Evolutionary conservation across 805 yeast species (phyloP), one percentile per base, ranked within the genome.

Genomic region (Saccharomycopsis olivae): DNA sequence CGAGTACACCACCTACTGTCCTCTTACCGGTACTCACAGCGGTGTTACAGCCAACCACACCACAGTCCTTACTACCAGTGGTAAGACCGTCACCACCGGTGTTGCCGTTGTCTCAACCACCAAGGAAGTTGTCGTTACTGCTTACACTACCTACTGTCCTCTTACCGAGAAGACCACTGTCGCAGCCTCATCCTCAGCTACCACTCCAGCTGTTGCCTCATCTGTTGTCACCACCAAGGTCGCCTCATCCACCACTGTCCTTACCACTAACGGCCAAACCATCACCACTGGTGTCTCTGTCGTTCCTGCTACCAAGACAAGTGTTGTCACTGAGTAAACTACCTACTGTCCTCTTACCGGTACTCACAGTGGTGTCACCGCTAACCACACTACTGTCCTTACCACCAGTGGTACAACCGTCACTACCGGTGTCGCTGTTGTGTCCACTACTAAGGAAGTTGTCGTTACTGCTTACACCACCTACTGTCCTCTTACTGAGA

Each of bases 61-160:
- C n/a, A n/a, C n/a, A n/a, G n/a, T n/a, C n/a, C n/a, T n/a, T n/a
- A n/a, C n/a, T n/a, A n/a, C n/a, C n/a, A n/a, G n/a, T n/a, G n/a
- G n/a, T 6, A 8, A 6, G 6, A 6, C 6, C 10, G 25, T 23
- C 25, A 29, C 34, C 14, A 30, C 30, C 13, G 17, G 34, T 21
- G 25, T 28, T 13, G 13, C 16, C 9, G 24, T 24, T 5, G 17
- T 16, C 21, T 23, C 33, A 11, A 19, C 37, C 20, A 51, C 53
- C 38, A 16, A 38, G 23, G 41, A 41, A 8, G 48, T 44, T 38
- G 34, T 39, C 37, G 48, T 28, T 29, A 51, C 55, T 36, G 43
- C 39, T 20, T 48, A 50, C 50, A 52, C 55, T 41, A 52, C 55
- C 31, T 51, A 49, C 53, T 52, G 55, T 40, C 55, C 55, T 44